A percentile compares a stretch with the other conserved stretches of the same genome.
Evolutionary conservation across 2,329 filamentous ascomycete genomes (phyloP).

Genomic region (Xylaria hypoxylon): DNA sequence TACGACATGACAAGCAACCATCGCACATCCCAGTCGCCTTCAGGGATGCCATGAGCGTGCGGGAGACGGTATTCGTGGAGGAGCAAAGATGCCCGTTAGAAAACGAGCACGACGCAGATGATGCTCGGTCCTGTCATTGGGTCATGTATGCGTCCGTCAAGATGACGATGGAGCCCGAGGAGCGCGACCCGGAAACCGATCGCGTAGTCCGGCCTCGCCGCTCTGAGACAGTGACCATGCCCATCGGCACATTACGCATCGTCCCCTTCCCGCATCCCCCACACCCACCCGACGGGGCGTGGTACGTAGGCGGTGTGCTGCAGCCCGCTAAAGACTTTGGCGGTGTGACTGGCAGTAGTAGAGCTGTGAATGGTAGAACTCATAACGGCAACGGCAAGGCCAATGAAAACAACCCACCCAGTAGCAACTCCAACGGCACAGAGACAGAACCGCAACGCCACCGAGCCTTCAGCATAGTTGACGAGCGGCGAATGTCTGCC

Average conservation of each 20-base stretch:
- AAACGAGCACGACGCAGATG: constrained; percentile 84
- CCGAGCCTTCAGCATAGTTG: constrained; percentile 32
- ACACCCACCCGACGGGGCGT: constrained; percentile 66
- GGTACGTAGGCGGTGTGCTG: constrained; percentile 60
- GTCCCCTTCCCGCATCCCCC: constrained; percentile 82
- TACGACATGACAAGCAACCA: constrained; percentile 58
- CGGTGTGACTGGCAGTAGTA: background rate
- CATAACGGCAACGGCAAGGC: background rate
- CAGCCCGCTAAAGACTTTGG: constrained; percentile 36
- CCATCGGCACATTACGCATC: constrained; percentile 81
- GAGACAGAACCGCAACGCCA: background rate
- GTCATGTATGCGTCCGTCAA: constrained; percentile 80
- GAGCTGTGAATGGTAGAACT: background rate
- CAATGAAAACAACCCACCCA: background rate
- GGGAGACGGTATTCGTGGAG: constrained; percentile 69
- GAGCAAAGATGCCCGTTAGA: constrained; percentile 71
- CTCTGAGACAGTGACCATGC: constrained; percentile 59
- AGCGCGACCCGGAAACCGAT: constrained; percentile 57
- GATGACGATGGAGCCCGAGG: constrained; percentile 54
- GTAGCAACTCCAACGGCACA: constrained; percentile 1
- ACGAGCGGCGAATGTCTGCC: constrained; percentile 43
- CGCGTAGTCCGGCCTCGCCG: constrained; percentile 56
- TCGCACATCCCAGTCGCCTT: constrained; percentile 65
- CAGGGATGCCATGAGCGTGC: constrained; percentile 72
- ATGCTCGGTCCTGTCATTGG: constrained; percentile 85